phyloP scores from a whole-genome alignment of 805 yeast species.

The Barnettozyma salicaria region DNA sequence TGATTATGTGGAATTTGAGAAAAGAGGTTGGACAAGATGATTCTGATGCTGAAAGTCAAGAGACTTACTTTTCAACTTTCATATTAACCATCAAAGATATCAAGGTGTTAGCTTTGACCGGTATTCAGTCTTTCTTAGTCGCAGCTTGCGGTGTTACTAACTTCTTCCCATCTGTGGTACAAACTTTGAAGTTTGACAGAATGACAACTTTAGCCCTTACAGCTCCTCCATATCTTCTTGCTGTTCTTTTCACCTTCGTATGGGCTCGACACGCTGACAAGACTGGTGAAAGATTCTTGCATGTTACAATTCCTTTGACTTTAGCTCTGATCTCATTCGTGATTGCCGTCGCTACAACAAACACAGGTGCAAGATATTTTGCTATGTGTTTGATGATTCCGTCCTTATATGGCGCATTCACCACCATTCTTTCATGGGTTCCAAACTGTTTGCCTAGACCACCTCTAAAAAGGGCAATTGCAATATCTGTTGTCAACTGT shows the following conservation, averaged over 20 bases:
- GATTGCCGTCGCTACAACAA: conserved; percentile 43
- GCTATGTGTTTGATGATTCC: conserved; percentile 58
- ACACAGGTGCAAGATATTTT: conserved; percentile 52
- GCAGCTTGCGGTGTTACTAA: conserved; percentile 58
- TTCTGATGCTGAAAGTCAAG: conserved; percentile 21
- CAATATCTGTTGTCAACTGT: conserved; percentile 51
- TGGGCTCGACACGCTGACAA: conserved; percentile 54
- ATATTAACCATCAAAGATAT: conserved; percentile 34
- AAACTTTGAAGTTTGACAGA: conserved; percentile 45
- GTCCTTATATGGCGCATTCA: conserved; percentile 47
- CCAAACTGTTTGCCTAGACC: conserved; percentile 53
- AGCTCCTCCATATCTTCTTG: conserved; percentile 52
- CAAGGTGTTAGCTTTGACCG: conserved; percentile 44
- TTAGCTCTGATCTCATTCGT: conserved; percentile 41
- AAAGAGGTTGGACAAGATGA: conserved; percentile 27
- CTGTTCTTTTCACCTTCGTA: conserved; percentile 43
- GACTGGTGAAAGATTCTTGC: conserved; percentile 49
- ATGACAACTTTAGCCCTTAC: conserved; percentile 50
- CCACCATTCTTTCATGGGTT: conserved; percentile 49
- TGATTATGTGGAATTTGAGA: conserved; percentile 25
- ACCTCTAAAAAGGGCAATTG: conserved; percentile 53
- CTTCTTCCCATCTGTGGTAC: conserved; percentile 56
- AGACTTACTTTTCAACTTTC: conserved; percentile 32
- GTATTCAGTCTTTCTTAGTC: conserved; percentile 38
- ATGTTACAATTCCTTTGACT: conserved; percentile 38